Percentiles rank a stretch among this genome's conserved stretches.
Conservation (phyloP, 2,329 filamentous ascomycete genomes). For the Diaporthe eres region DNA sequence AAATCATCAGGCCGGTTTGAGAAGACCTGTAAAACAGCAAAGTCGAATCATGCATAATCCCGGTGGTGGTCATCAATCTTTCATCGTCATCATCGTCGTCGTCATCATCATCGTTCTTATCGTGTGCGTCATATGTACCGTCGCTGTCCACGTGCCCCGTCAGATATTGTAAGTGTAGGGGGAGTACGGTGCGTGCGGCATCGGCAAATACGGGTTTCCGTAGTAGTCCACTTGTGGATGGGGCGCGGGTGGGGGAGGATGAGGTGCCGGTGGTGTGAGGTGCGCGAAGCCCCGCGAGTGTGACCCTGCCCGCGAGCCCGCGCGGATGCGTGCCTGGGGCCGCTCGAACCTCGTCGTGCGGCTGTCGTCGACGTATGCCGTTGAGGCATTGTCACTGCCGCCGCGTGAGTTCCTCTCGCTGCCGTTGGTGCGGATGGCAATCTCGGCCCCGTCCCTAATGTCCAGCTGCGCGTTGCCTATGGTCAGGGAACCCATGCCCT, state of each 20-base stretch:
- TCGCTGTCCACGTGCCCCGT: slow-evolving; percentile 13
- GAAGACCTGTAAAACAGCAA: not conserved
- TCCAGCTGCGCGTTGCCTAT: slow-evolving; percentile 71
- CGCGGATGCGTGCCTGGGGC: slow-evolving; percentile 60
- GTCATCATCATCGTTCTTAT: slow-evolving; percentile 36
- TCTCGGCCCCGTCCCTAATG: slow-evolving; percentile 71
- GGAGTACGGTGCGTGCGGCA: slow-evolving; percentile 41
- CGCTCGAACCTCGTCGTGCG: slow-evolving; percentile 58
- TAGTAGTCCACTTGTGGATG: slow-evolving; percentile 33
- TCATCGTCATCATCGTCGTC: slow-evolving; percentile 33
- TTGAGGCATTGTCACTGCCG: slow-evolving; percentile 59
- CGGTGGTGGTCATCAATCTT: slow-evolving; percentile 7
- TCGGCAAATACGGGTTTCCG: slow-evolving; percentile 3
- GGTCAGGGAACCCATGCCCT: slow-evolving; percentile 68
- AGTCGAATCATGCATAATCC: slow-evolving; percentile 14
- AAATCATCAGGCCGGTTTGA: not conserved
- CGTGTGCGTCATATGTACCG: slow-evolving; percentile 30
- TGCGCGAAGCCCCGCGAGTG: slow-evolving; percentile 49
- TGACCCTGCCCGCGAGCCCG: slow-evolving; percentile 66
- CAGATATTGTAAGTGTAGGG: slow-evolving; percentile 37
- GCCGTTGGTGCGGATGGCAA: slow-evolving; percentile 65
- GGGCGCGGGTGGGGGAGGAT: not conserved
- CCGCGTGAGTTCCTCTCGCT: slow-evolving; percentile 59
- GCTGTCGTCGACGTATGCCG: slow-evolving; percentile 61
- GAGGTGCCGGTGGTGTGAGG: slow-evolving; percentile 9